Base-by-base conservation (phyloP, 306 rosid species). In the Cicer chorassanicum region DNA sequence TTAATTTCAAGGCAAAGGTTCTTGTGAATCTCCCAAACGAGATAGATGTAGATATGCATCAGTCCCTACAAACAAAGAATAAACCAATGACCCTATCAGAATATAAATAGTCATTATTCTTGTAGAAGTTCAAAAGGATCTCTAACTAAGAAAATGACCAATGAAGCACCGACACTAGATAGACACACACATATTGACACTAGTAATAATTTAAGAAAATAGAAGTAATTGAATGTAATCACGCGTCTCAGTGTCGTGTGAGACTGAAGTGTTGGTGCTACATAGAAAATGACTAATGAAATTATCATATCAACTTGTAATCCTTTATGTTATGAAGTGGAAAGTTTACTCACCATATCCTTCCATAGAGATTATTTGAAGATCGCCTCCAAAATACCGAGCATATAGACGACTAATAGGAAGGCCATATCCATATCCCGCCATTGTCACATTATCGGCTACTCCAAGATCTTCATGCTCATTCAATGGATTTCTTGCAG, bases 11-110 rank as follows among this genome's bases (percentile, higher is more conserved):
- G 96, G 84, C 82, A 93, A 73, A 48, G 98, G 97, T 53, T 93
- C 97, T 77, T 93, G 92, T 18, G 97, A 93, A 86, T 91, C 96
- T 81, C 97, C 97, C 82, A 91, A 76, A 65, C 97, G 97, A 54
- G 98, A 93, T 70, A 93, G 71, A 77, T 90, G 98, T 56, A 93
- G 98, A 83, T 89, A 93, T 44, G 97, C 98, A 82, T 93, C 97
- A 5, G 97, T 93, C 34, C 97, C 98, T 93, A 86, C 29, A 38
- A 70, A 86, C 29, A 38, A 70, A 76, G n/a, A 59, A 68, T 62
- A 13, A 65, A 71, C 59, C 70, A 45, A 60, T 34, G 70, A 59
- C 1, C 40, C 19, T 11, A 66, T 76, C 18, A 73, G 54, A 68
- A 78, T 65, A 51, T 50, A 48, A 48, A 16, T 48, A 48, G 49